Percentiles rank a stretch among this genome's conserved stretches.
Evolutionary conservation across 2,329 filamentous ascomycete genomes (phyloP).

Genomic region (Scorias spongiosa): DNA sequence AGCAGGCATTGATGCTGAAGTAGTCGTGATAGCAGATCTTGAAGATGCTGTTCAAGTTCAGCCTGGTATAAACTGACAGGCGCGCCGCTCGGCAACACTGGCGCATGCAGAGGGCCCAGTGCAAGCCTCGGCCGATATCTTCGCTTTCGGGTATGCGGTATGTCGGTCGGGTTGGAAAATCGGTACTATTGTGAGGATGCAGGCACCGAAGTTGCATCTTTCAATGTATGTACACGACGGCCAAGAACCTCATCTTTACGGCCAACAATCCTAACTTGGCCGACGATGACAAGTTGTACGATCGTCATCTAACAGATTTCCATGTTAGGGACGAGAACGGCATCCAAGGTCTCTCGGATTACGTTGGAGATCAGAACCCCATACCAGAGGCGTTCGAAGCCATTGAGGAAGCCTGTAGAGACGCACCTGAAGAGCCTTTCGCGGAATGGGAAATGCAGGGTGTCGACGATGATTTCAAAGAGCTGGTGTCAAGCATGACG

Average conservation of each 20-base stretch:
- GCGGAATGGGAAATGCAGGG: constrained; percentile 1
- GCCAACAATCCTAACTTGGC: constrained; percentile 21
- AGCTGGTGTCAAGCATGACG: constrained; percentile 1
- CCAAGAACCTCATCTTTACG: constrained; percentile 24
- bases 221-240: constrained; percentile 32
- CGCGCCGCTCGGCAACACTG: constrained; percentile 26
- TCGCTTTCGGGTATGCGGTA: constrained; percentile 31
- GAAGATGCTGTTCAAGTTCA: constrained; percentile 27
- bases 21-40: constrained; percentile 27
- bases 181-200: not conserved
- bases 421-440: constrained; percentile 28
- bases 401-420: constrained; percentile 25
- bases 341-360: constrained; percentile 10
- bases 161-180: constrained; percentile 13
- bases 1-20: constrained; percentile 17
- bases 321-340: constrained; percentile 31
- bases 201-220: not conserved
- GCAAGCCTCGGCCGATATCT: constrained; percentile 28
- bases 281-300: constrained; percentile 23
- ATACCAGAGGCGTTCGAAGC: constrained; percentile 25
- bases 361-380: constrained; percentile 20
- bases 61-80: constrained; percentile 22
- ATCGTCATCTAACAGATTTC: constrained; percentile 32
- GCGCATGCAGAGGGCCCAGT: constrained; percentile 26
- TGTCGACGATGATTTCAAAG: constrained; percentile 3